phyloP scores from a whole-genome alignment of 306 rosid species.

The Vigna reflexopilosa region DNA sequence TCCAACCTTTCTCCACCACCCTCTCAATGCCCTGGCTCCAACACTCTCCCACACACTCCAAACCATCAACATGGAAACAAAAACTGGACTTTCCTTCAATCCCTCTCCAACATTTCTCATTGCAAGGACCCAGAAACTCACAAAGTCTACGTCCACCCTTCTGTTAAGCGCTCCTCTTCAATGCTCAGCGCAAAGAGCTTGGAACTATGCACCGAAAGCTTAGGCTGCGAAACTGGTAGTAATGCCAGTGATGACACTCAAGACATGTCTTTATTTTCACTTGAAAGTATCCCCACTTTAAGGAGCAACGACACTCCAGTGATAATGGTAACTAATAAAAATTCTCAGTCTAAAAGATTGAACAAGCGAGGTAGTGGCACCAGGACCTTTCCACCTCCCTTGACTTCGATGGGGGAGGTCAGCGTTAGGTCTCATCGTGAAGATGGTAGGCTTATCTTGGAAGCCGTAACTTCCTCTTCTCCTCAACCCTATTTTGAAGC shows the following conservation, averaged over 20 bases:
- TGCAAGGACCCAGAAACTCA: constrained; percentile 36
- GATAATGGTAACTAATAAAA: background rate
- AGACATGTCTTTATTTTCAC: constrained; percentile 47
- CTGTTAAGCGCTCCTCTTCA: constrained; percentile 50
- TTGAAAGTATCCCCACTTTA: constrained; percentile 4
- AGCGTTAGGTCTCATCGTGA: constrained; percentile 71
- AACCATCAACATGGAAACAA: constrained; percentile 21
- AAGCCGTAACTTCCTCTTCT: constrained; percentile 53
- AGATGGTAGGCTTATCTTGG: constrained; percentile 77
- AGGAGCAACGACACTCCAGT: background rate
- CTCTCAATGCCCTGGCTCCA: background rate
- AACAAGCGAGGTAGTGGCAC: constrained; percentile 8
- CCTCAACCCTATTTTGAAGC: constrained; percentile 53
- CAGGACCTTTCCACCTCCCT: constrained; percentile 71
- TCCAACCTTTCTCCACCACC: background rate
- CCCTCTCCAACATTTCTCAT: constrained; percentile 45
- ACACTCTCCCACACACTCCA: background rate
- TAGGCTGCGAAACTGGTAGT: constrained; percentile 78
- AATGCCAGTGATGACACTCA: constrained; percentile 41
- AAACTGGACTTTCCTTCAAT: constrained; percentile 58
- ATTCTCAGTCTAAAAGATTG: constrained; percentile 34
- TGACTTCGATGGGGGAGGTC: constrained; percentile 57
- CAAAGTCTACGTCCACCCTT: constrained; percentile 64
- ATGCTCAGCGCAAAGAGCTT: constrained; percentile 68
- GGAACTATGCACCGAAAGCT: constrained; percentile 80